Evolutionary conservation across 2,329 filamentous ascomycete species (phyloP).

Genomic region (Calonectria ilicicola): DNA sequence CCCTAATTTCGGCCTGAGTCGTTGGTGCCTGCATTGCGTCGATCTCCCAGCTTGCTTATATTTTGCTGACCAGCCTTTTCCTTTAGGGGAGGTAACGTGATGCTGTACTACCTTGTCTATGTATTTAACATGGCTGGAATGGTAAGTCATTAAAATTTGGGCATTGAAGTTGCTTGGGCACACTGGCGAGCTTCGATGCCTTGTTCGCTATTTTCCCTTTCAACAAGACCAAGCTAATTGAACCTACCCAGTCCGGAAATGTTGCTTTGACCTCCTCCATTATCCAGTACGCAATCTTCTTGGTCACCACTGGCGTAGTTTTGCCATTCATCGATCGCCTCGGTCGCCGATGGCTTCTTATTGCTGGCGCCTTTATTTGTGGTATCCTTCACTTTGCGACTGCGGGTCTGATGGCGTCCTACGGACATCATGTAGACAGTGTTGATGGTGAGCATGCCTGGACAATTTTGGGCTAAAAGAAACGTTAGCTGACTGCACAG

Average conservation of each 20-base stretch:
- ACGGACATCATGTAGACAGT: conserved; percentile 57
- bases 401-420: conserved; percentile 61
- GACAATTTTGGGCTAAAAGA: rapidly evolving
- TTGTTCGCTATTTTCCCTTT: neutral
- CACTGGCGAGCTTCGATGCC: neutral
- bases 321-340: conserved; percentile 63
- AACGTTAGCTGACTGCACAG: conserved; percentile 35
- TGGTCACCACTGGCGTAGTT: conserved; percentile 63
- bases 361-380: conserved; percentile 59
- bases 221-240: neutral
- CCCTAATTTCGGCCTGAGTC: rapidly evolving
- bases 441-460: conserved; percentile 47
- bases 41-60: neutral
- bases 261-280: conserved; percentile 61
- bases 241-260: conserved; percentile 38
- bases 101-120: conserved; percentile 72
- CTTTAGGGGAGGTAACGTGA: conserved; percentile 61
- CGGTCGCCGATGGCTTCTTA: conserved; percentile 60
- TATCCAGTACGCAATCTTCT: conserved; percentile 68
- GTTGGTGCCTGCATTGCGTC: neutral
- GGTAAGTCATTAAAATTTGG: conserved; percentile 21
- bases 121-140: conserved; percentile 72
- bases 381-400: conserved; percentile 61
- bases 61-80: neutral
- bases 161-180: neutral